Base-by-base conservation (phyloP, 179 eudicot species). In the Drosera spatulata region DNA sequence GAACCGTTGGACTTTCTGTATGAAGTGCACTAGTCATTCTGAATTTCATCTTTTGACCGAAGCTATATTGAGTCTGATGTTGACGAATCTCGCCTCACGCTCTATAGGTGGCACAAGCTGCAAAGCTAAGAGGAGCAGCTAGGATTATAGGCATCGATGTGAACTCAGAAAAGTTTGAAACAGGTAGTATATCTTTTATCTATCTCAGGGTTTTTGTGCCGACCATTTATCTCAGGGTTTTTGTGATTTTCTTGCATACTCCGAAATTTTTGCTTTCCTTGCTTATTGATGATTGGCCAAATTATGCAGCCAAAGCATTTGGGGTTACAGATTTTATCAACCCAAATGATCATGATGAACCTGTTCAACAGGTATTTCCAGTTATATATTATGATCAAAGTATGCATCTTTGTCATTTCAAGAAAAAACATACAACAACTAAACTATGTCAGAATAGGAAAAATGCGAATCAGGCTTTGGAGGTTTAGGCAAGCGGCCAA, bases 1-100 rank as follows among this genome's bases (percentile, higher is more conserved):
- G 98, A 79, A 91, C 98, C 67, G 96, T 91, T 41, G 98, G 98
- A 48, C 95, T 91, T 67, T 84, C 98, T 61, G 96, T 91, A 71
- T 77, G 96, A 68, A 73, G 48, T 47, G 55, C 51, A 42, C n/a
- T 46, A 37, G 33, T 3, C 13, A n/a, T 41, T 42, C 44, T 40
- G 42, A 10, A 50, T 67, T 53, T 52, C n/a, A 60, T 51, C 14
- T 51, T 39, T 6, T 50, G 44, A 15, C 6, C 5, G 10, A 46
- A 50, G 41, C 37, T 60, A 60, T 4, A 8, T 10, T 10, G 38
- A 13, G 42, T 11, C 53, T 44, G 10, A 6, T 44, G 50, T 61
- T 12, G n/a, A 15, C 46, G 5, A 1, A 47, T 15, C 15, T 13
- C 40, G 41, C 44, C 33, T 37, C 56, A 37, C 33, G 33, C 33